phyloP scores from a whole-genome alignment of 225 moss, liverwort and hornwort genomes.

The Neckera pumila region DNA sequence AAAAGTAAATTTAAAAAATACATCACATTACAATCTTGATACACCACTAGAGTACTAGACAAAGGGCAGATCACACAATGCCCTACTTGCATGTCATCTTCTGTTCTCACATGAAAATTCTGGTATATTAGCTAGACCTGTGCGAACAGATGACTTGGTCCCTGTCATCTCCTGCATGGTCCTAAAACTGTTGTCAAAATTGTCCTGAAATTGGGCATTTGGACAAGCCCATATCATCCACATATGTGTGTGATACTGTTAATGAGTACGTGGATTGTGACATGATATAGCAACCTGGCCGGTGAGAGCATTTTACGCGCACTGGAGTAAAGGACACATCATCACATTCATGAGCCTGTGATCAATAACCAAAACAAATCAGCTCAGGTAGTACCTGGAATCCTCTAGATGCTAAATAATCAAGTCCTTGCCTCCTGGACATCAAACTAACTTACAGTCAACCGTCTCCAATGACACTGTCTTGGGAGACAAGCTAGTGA shows the following conservation, averaged over 20 bases:
- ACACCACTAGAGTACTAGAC: neutral
- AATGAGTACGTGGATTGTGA: conserved; percentile 15
- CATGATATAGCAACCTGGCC: neutral
- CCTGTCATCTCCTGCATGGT: neutral
- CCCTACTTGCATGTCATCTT: neutral
- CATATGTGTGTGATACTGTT: conserved; percentile 25
- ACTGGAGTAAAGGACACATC: conserved; percentile 7
- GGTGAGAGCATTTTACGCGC: neutral
- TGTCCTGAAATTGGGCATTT: neutral
- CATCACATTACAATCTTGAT: neutral
- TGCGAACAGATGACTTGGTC: conserved; percentile 8
- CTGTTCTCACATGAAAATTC: neutral
- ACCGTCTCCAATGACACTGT: neutral
- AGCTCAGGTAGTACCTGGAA: neutral
- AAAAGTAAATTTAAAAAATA: neutral
- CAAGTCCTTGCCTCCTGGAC: neutral
- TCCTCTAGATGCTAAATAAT: neutral
- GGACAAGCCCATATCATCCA: conserved; percentile 24
- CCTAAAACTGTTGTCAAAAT: conserved; percentile 8
- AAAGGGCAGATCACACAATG: neutral
- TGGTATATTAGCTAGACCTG: neutral
- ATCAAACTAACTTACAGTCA: neutral
- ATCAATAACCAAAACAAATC: conserved; percentile 1
- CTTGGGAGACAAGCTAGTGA: neutral
- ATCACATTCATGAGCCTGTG: neutral